phyloP scores from a whole-genome alignment of 352 stramenopile species.

The Globisporangium heterothallicum region DNA sequence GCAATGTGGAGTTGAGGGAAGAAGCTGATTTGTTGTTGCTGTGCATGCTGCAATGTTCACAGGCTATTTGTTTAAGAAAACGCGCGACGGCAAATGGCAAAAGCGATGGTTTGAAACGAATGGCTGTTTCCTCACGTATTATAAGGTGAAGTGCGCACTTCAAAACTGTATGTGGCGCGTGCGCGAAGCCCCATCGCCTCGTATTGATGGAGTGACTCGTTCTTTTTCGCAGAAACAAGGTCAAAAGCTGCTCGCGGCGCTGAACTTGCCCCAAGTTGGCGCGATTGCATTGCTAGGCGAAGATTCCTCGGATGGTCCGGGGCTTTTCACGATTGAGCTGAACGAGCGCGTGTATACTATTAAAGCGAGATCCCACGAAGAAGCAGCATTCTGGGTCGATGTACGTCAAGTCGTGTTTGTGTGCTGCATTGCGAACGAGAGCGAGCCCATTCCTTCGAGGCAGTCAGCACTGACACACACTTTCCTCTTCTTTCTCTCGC shows the following conservation, averaged over 20 bases:
- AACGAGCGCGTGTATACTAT: slow-evolving; percentile 90
- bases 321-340: slow-evolving; percentile 86
- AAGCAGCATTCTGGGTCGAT: slow-evolving; percentile 85
- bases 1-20: too few relatives aligned
- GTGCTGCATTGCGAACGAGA: too few relatives aligned
- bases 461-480: too few relatives aligned
- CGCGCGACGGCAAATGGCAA: slow-evolving; percentile 94
- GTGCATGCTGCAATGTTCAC: not conserved
- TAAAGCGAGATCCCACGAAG: slow-evolving; percentile 82
- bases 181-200: too few relatives aligned
- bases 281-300: slow-evolving; percentile 68
- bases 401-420: slow-evolving; percentile 18
- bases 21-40: too few relatives aligned
- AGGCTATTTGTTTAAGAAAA: slow-evolving; percentile 94
- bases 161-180: too few relatives aligned
- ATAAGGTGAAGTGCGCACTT: slow-evolving; percentile 79
- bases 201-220: too few relatives aligned
- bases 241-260: slow-evolving; percentile 91
- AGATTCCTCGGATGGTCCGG: slow-evolving; percentile 68
- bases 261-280: slow-evolving; percentile 92
- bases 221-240: slow-evolving; percentile 69
- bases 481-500: not conserved
- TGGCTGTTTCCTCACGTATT: slow-evolving; percentile 98
- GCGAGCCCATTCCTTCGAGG: too few relatives aligned
- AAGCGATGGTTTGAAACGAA: slow-evolving; percentile 99